These are phyloP conservation scores for Naganishia vaughanmartiniae DNA, from an alignment of 768 basidiomycete genomes.

Conservation along the genomic window DNA sequence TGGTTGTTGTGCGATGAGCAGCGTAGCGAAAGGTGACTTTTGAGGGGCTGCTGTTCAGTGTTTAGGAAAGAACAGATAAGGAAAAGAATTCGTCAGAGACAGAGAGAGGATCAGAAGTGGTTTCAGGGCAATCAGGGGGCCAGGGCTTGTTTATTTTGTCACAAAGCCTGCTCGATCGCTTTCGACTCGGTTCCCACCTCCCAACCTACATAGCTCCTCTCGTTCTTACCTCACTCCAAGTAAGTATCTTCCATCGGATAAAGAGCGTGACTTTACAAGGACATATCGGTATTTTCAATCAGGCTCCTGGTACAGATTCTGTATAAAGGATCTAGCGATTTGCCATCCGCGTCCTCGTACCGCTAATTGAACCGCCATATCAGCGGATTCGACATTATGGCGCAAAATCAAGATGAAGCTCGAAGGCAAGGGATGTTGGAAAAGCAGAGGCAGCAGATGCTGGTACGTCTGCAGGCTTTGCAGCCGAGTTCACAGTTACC, in stretches of 20 bases:
- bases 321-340: neutral
- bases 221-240: neutral
- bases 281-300: too few relatives aligned
- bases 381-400: constrained; percentile 57
- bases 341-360: neutral
- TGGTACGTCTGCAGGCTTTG: neutral
- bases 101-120: neutral
- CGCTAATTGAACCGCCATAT: neutral
- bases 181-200: neutral
- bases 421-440: constrained; percentile 65
- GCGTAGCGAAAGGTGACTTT: neutral
- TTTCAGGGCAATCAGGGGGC: too few relatives aligned
- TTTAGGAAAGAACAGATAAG: too few relatives aligned
- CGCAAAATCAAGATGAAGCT: constrained; percentile 74
- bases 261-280: too few relatives aligned
- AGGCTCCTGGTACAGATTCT: neutral
- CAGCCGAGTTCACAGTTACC: neutral
- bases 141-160: constrained; percentile 1
- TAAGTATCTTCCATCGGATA: too few relatives aligned
- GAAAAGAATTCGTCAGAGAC: neutral
- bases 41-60: neutral
- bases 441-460: constrained; percentile 28
- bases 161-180: constrained; percentile 1
- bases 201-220: neutral
- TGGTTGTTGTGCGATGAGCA: neutral